Percentiles rank a stretch among this genome's conserved stretches.
These are phyloP conservation scores for Pseudocercospora vitis DNA, from an alignment of 2,329 filamentous ascomycete species.

Conservation along the genomic window DNA sequence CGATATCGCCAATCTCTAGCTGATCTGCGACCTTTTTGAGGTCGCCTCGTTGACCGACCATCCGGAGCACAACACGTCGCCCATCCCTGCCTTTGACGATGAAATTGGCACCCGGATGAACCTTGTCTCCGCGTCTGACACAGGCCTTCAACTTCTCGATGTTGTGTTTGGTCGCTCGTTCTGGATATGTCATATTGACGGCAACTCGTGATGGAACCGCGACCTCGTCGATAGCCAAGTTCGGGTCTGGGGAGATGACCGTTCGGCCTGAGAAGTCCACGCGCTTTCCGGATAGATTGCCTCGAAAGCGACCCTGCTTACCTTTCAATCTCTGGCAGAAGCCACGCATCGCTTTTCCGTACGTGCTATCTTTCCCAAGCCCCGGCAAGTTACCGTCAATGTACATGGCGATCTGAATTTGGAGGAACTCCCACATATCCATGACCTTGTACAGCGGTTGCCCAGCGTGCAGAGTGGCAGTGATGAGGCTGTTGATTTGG, in stretches of 20 bases:
- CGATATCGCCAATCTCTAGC: constrained; percentile 78
- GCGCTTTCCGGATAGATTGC: constrained; percentile 95
- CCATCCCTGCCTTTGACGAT: constrained; percentile 70
- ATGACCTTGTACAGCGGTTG: constrained; percentile 86
- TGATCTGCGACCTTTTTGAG: constrained; percentile 69
- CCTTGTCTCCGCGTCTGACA: constrained; percentile 70
- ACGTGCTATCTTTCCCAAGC: constrained; percentile 75
- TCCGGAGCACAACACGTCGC: constrained; percentile 71
- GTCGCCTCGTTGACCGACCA: constrained; percentile 48
- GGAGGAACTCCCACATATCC: constrained; percentile 97
- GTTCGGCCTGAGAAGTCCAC: constrained; percentile 97
- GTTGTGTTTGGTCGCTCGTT: constrained; percentile 81
- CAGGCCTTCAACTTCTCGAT: constrained; percentile 75
- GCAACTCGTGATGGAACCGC: constrained; percentile 90
- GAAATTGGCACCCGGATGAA: constrained; percentile 86
- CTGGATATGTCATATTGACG: constrained; percentile 93
- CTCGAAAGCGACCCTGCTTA: constrained; percentile 95
- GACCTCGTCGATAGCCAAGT: constrained; percentile 88
- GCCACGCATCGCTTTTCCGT: constrained; percentile 84
- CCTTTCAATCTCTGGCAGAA: constrained; percentile 96
- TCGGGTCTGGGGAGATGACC: constrained; percentile 96
- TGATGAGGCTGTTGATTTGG: constrained; percentile 84
- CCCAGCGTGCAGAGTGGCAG: constrained; percentile 77
- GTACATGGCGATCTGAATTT: constrained; percentile 94
- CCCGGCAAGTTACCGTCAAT: constrained; percentile 96